Evolutionary conservation across 208 protist species (phyloP), one percentile per base, ranked within the genome.

Genomic region (Trichomonas tenax): DNA sequence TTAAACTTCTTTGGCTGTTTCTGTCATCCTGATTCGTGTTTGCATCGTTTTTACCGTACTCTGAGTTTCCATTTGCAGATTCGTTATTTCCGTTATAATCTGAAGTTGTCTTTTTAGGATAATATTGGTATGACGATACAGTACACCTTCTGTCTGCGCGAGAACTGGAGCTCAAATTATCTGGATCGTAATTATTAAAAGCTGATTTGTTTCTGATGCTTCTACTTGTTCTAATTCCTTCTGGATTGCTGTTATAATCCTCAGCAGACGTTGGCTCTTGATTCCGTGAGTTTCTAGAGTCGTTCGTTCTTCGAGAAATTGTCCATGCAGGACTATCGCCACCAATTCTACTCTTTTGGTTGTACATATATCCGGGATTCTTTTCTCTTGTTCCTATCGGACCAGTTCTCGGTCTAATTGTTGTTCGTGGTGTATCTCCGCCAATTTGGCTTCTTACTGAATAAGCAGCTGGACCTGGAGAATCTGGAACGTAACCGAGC

Each of bases 391-490:
- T 21, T 46, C 9, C 82, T 17, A 89, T 89, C 46, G 9, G 38
- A 21, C 34, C 82, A 10, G 82, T 89, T 46, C 26, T 89, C 8
- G 82, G 82, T 21, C 82, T 0, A 31, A 89, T 89, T 14, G 82
- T 8, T 26, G 31, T 44, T 41, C 40, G 31, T 17, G 82, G 82
- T 17, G 34, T 45, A 10, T 31, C 82, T 17, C 58, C 26, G 26
- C 82, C 82, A 46, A 89, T 31, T 89, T 45, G 45, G 23, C 38
- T 34, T 45, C 31, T 44, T 31, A 46, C 38, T 4, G 31, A 31
- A 89, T 89, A 89, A n/a, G 82, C 82, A 21, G 82, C 82, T 31
- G 82, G 82, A 14, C 82, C 82, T n/a, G 82, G 82, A n/a, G 82
- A 89, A 89, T 89, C 82, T 31, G 82, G 82, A 31, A 46, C 40